Evolutionary conservation across 345 rosid species (phyloP), one percentile per base, ranked within the genome.

Genomic region (Salix caprea): DNA sequence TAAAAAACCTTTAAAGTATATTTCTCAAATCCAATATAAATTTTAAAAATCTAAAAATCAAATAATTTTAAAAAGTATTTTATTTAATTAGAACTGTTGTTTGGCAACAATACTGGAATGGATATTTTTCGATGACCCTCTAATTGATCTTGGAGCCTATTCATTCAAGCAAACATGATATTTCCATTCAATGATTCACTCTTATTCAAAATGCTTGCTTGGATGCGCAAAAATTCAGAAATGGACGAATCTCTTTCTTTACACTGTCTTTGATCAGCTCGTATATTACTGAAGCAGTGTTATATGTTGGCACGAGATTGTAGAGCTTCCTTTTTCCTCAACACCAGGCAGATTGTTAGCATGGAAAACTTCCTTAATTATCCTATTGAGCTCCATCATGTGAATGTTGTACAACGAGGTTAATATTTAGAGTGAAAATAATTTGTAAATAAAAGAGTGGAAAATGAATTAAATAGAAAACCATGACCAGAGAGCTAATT

Each of bases 181-280:
- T 75, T 42, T 46, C 21, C 14, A 7, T 68, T 56, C 13, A 56
- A 19, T 56, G 28, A 12, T 34, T 34, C 18, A 32, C n/a, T 21
- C 10, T 37, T 67, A 32, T 39, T 19, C n/a, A 21, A 61, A 73
- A 23, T 75, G 73, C 79, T 81, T 65, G 85, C 92, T 83, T 90
- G 92, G 76, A 90, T 90, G 85, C 94, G 89, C 77, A 89, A 79
- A 89, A 79, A 79, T 79, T 81, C 71, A 89, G 73, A 70, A 88
- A 86, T 18, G 87, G 91, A 73, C 86, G 77, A 48, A 90, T 87
- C 81, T 90, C 90, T 79, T 89, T 90, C 87, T 89, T 90, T n/a
- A 90, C 75, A 74, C 70, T 77, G 76, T 89, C 94, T 71, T 91
- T 83, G 75, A 89, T 87, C 86, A 89, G 75, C 72, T 92, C 4